These are phyloP conservation scores for Adansonia madagascariensis DNA, from an alignment of 441 rosid species.

Conservation along the genomic window DNA sequence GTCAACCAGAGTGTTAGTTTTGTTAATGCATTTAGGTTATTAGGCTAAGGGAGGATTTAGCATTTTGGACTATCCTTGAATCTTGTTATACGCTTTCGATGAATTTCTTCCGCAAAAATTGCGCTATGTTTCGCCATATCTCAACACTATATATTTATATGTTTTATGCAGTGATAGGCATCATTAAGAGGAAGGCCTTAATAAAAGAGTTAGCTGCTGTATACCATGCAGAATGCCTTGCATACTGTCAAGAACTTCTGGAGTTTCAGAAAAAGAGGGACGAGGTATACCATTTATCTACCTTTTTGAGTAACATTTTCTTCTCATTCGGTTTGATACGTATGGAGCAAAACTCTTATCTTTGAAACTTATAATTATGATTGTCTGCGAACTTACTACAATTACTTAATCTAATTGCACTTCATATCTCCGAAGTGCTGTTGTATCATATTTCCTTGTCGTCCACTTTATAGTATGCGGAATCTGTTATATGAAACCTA, in stretches of 20 bases:
- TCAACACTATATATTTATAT: neutral
- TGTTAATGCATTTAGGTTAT: neutral
- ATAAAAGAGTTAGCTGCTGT: slow-evolving; percentile 82
- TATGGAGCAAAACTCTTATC: neutral
- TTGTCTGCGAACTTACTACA: no score
- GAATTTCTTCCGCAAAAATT: neutral
- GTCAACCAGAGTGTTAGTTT: neutral
- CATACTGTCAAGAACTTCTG: slow-evolving; percentile 75
- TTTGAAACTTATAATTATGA: no score
- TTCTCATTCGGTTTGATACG: neutral
- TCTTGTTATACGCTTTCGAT: neutral
- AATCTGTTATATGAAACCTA: neutral
- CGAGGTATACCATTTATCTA: slow-evolving; percentile 47
- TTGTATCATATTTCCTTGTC: neutral
- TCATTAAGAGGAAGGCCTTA: slow-evolving; percentile 89
- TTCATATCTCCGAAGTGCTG: no score
- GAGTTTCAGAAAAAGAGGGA: slow-evolving; percentile 73
- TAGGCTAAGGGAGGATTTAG: neutral
- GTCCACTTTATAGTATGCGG: neutral
- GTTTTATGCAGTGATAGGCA: slow-evolving; percentile 65
- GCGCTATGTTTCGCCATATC: neutral
- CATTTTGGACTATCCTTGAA: neutral
- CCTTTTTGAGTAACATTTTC: slow-evolving; percentile 16
- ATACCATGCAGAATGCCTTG: slow-evolving; percentile 78
- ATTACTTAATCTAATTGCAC: no score